phyloP scores from a whole-genome alignment of 345 rosid species.

The Brassica carinata region DNA sequence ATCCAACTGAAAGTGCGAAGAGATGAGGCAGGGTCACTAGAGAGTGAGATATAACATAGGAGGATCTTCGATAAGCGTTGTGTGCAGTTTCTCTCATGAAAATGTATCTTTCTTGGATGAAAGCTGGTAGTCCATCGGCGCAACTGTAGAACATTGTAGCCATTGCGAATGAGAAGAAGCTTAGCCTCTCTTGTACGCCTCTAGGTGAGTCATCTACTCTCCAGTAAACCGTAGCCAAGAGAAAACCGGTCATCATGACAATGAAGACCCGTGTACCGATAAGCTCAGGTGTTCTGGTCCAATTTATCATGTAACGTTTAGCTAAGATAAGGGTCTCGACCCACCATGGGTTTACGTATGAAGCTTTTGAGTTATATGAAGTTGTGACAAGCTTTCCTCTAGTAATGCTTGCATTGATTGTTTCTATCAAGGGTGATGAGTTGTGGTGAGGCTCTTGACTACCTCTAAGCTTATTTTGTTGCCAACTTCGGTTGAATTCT shows the following conservation, averaged over 20 bases:
- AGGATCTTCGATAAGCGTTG: slow-evolving; percentile 65
- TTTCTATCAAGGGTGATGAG: slow-evolving; percentile 35
- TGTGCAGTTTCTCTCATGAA: slow-evolving; percentile 65
- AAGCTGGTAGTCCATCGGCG: slow-evolving; percentile 48
- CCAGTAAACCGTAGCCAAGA: slow-evolving; percentile 72
- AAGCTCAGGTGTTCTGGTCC: slow-evolving; percentile 39
- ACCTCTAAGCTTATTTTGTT: slow-evolving; percentile 26
- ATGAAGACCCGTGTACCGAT: slow-evolving; percentile 31
- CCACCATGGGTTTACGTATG: slow-evolving; percentile 39
- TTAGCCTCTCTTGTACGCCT: slow-evolving; percentile 52
- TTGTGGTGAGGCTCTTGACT: slow-evolving; percentile 18
- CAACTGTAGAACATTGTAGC: slow-evolving; percentile 52
- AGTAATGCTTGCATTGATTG: slow-evolving; percentile 35
- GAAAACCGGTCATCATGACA: slow-evolving; percentile 48
- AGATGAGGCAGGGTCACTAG: slow-evolving; percentile 66
- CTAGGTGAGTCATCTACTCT: slow-evolving; percentile 43
- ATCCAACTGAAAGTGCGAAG: slow-evolving; percentile 58
- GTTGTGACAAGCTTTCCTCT: slow-evolving; percentile 34
- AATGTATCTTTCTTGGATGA: slow-evolving; percentile 70
- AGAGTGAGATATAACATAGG: slow-evolving; percentile 81
- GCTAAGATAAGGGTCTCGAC: slow-evolving; percentile 28
- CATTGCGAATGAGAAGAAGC: slow-evolving; percentile 55
- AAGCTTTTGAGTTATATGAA: slow-evolving; percentile 27
- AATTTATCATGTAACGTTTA: slow-evolving; percentile 46
- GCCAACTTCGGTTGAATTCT: slow-evolving; percentile 71